Conservation (phyloP, 306 rosid genomes). For the Sesbania bispinosa region DNA sequence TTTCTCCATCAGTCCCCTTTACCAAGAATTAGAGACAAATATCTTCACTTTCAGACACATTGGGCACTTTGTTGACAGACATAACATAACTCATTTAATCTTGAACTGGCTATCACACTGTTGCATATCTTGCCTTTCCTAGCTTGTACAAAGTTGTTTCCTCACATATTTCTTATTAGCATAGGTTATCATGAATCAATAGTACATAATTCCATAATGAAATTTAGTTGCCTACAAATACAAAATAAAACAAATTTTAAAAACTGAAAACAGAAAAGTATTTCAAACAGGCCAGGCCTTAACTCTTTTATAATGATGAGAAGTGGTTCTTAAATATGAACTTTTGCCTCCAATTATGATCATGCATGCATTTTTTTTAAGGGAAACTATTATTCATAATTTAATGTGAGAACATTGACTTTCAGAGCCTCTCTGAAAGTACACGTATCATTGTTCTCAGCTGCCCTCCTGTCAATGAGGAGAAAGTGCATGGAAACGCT, state of each 20-base stretch:
- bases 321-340: neutral
- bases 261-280: too few relatives aligned
- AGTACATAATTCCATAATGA: neutral
- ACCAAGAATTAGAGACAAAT: neutral
- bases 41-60: constrained; percentile 3
- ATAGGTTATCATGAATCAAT: neutral
- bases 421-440: constrained; percentile 76
- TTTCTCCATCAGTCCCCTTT: constrained; percentile 4
- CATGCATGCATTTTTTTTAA: neutral
- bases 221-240: neutral
- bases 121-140: neutral
- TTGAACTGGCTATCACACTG: neutral
- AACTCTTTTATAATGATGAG: neutral
- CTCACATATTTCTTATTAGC: neutral
- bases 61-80: neutral
- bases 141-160: neutral
- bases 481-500: constrained; percentile 39
- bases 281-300: too few relatives aligned
- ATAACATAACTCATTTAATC: neutral
- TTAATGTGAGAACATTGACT: constrained; percentile 34
- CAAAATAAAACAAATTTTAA: too few relatives aligned
- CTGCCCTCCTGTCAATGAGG: constrained; percentile 86
- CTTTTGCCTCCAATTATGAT: neutral
- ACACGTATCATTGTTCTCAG: constrained; percentile 66
- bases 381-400: constrained; percentile 8